Conservation (phyloP, 495 filamentous ascomycete genomes). For the Neurospora terricola region DNA sequence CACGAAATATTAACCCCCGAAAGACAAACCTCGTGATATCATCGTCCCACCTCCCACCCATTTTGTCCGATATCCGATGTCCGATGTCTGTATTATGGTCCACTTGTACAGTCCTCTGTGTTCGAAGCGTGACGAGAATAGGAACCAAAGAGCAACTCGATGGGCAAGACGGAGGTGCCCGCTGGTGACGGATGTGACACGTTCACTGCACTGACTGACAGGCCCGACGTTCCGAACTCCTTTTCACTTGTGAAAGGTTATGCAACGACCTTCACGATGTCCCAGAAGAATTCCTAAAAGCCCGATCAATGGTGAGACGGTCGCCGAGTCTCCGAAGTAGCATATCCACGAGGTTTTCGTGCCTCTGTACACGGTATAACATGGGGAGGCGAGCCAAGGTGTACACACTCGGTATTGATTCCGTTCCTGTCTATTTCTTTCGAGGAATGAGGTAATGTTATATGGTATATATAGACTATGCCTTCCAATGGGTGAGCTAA, state of each 20-base stretch:
- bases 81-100: background rate
- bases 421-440: background rate
- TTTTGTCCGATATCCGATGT: background rate
- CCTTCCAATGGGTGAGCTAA: background rate
- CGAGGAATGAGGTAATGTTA: background rate
- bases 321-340: background rate
- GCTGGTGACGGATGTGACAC: background rate
- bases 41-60: background rate
- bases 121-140: background rate
- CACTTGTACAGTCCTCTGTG: background rate
- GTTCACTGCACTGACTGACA: background rate
- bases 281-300: background rate
- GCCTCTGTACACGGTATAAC: background rate
- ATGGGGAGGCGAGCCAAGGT: background rate
- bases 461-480: background rate
- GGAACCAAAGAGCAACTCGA: background rate
- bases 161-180: background rate
- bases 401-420: background rate
- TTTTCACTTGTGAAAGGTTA: background rate
- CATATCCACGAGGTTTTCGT: background rate
- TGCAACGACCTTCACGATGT: background rate
- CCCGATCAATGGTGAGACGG: background rate
- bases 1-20: background rate
- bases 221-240: background rate
- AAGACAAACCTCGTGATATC: background rate